Conservation (phyloP, 352 stramenopile genomes). For the Phytopythium montanum region DNA sequence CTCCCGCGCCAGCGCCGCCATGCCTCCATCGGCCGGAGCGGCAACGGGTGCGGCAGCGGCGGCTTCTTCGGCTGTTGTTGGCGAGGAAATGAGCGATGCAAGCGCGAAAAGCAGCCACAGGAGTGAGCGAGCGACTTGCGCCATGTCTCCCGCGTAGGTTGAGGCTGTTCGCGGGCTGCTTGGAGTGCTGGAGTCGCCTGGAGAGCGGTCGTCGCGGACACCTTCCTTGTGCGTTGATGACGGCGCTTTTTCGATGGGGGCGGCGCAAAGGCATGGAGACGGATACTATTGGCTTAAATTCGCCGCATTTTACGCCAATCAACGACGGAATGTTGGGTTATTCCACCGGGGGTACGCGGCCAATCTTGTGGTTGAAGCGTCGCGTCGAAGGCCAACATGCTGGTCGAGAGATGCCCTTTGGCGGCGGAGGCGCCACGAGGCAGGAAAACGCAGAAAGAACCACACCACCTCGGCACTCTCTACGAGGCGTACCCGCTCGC, state of each 20-base stretch:
- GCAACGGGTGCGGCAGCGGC: neutral
- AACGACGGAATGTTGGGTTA: too few species aligned
- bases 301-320: neutral
- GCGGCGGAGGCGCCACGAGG: too few species aligned
- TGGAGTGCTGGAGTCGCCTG: neutral
- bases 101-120: constrained; percentile 5
- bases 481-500: neutral
- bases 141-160: neutral
- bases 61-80: neutral
- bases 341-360: too few species aligned
- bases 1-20: constrained; percentile 8
- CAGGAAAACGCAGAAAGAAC: too few species aligned
- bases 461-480: too few species aligned
- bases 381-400: too few species aligned
- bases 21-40: neutral
- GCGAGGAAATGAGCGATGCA: neutral
- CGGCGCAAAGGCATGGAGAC: neutral
- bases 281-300: neutral
- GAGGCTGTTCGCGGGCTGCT: neutral
- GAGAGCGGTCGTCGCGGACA: too few species aligned
- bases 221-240: neutral
- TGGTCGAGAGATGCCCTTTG: too few species aligned
- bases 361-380: too few species aligned
- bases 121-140: neutral
- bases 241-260: neutral